These are phyloP conservation scores for Blastobotrys aristatus DNA, from an alignment of 1,139 yeast genomes.

Conservation along the genomic window DNA sequence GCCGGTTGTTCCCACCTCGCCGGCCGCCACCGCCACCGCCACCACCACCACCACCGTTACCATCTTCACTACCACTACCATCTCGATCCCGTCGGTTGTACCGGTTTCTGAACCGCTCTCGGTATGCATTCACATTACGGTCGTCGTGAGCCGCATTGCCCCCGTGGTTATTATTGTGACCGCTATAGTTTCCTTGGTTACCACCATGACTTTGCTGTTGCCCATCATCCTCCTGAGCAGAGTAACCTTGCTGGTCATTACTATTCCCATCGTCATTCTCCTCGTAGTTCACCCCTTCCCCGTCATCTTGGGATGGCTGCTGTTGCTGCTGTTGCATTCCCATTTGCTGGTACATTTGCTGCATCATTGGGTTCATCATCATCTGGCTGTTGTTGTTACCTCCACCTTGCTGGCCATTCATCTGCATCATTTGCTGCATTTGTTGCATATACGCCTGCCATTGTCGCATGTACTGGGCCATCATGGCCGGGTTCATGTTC, in stretches of 20 bases:
- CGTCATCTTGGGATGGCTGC: constrained; percentile 7
- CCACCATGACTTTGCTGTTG: background rate
- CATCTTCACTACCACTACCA: constrained; percentile 19
- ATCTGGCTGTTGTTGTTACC: constrained; percentile 10
- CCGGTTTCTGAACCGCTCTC: constrained; percentile 25
- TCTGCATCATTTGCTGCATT: constrained; percentile 36
- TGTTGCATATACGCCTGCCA: constrained; percentile 63
- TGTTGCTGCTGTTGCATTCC: constrained; percentile 13
- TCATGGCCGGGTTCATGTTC: constrained; percentile 74
- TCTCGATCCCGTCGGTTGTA: constrained; percentile 24
- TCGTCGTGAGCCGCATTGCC: constrained; percentile 15
- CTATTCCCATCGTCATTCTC: constrained; percentile 7
- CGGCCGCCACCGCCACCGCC: constrained; percentile 9
- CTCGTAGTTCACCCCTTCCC: constrained; percentile 14
- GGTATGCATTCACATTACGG: constrained; percentile 24
- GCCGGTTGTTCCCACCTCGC: constrained; percentile 15
- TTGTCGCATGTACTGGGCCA: constrained; percentile 83
- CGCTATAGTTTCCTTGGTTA: constrained; percentile 7
- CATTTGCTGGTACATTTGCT: constrained; percentile 20
- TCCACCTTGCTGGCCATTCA: constrained; percentile 4
- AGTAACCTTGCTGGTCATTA: constrained; percentile 8
- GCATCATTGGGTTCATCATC: constrained; percentile 20
- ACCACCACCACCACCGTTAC: constrained; percentile 8
- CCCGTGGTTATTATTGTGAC: background rate
- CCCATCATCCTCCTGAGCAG: constrained; percentile 7